phyloP scores from a whole-genome alignment of 192 early-diverging fungal genomes.

The Backusella morwellensis region DNA sequence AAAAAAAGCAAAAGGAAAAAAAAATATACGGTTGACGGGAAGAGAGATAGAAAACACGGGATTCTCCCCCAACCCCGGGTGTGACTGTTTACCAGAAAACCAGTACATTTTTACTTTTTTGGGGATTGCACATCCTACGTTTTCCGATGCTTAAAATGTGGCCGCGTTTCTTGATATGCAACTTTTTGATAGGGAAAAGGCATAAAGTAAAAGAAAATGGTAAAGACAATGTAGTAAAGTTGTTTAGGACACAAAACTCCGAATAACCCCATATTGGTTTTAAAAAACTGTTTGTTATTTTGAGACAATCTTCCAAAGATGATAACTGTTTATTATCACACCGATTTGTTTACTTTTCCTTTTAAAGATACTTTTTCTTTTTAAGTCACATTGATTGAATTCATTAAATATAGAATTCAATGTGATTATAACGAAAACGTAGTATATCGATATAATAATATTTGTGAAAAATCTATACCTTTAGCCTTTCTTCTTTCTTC shows the following conservation, averaged over 20 bases:
- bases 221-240: too few species aligned
- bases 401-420: not conserved
- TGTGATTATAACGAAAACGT: not conserved
- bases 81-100: not conserved
- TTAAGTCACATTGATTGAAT: not conserved
- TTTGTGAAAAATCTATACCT: not conserved
- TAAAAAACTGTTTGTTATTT: not conserved
- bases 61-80: not conserved
- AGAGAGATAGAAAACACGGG: conserved; percentile 7
- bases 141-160: not conserved
- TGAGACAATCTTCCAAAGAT: not conserved
- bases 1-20: not conserved
- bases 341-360: not conserved
- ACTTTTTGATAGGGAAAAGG: too few species aligned
- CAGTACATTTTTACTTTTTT: conserved; percentile 8
- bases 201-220: too few species aligned
- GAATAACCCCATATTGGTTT: not conserved
- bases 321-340: not conserved
- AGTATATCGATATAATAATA: not conserved
- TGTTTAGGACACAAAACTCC: not conserved
- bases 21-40: not conserved
- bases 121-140: not conserved
- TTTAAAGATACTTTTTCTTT: not conserved
- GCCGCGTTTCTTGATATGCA: not conserved
- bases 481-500: not conserved